These are phyloP conservation scores for Cichorium intybus DNA, from an alignment of 140 eudicot genomes.

Conservation along the genomic window DNA sequence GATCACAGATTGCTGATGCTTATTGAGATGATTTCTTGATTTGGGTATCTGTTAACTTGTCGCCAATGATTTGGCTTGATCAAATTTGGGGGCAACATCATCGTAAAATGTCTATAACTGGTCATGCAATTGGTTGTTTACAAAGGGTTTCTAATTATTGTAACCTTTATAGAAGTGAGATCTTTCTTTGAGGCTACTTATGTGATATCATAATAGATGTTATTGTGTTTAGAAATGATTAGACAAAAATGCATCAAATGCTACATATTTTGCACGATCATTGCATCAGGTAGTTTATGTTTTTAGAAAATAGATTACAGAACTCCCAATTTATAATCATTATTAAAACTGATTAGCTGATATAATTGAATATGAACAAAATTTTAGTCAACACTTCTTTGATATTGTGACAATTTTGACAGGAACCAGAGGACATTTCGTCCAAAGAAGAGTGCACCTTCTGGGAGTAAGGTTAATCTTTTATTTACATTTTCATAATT, in stretches of 20 bases:
- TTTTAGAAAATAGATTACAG: neutral
- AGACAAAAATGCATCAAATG: neutral
- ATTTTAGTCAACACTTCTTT: neutral
- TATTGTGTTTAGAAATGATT: no score
- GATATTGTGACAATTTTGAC: constrained; percentile 17
- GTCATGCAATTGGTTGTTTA: constrained; percentile 5
- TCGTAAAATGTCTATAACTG: neutral
- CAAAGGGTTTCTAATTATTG: neutral
- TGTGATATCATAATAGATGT: neutral
- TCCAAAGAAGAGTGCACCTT: constrained; percentile 96
- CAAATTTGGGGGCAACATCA: neutral
- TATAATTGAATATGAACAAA: neutral
- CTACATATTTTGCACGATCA: neutral
- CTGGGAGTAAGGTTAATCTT: constrained; percentile 86
- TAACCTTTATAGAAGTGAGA: neutral
- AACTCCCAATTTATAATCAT: neutral
- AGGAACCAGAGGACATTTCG: constrained; percentile 95
- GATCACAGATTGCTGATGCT: constrained; percentile 8
- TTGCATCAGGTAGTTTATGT: neutral
- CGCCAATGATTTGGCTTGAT: constrained; percentile 18
- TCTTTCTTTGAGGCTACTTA: neutral
- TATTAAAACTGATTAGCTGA: no score
- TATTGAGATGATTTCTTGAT: neutral
- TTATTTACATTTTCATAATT: neutral
- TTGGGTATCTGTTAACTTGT: constrained; percentile 17